Conservation (phyloP, 306 rosid species). For the Vicia villosa region DNA sequence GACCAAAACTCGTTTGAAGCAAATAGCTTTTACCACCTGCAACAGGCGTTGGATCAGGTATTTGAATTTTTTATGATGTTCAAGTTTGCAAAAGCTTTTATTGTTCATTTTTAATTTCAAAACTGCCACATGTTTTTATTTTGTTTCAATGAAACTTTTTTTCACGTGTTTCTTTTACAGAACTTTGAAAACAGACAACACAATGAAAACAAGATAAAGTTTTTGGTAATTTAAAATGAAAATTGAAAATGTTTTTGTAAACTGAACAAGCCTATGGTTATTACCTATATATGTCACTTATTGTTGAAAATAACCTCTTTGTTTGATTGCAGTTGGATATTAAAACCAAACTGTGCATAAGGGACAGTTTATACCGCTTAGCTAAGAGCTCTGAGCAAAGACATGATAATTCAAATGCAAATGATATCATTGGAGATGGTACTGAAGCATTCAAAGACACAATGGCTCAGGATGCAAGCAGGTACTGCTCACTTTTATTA, state of each 20-base stretch:
- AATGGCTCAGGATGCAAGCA: slow-evolving; percentile 52
- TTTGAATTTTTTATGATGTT: slow-evolving; percentile 20
- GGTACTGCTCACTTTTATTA: slow-evolving; percentile 44
- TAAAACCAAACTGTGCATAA: slow-evolving; percentile 76
- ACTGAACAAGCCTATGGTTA: not conserved
- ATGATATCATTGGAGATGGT: slow-evolving; percentile 50
- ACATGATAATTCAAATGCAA: slow-evolving; percentile 47
- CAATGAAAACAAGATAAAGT: not conserved
- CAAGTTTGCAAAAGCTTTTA: not conserved
- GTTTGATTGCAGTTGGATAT: slow-evolving; percentile 66
- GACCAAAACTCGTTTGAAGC: slow-evolving; percentile 60
- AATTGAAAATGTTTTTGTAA: not conserved
- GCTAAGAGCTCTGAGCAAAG: slow-evolving; percentile 91
- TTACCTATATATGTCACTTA: slow-evolving; percentile 2
- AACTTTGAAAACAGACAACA: not conserved
- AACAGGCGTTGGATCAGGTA: slow-evolving; percentile 76
- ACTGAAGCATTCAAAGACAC: slow-evolving; percentile 46
- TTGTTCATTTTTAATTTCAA: not conserved
- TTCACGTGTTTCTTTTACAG: not conserved
- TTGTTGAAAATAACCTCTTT: slow-evolving; percentile 24
- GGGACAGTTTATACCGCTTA: slow-evolving; percentile 89
- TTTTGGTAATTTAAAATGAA: slow-evolving; percentile 3
- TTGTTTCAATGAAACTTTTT: not conserved
- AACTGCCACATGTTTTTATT: not conserved
- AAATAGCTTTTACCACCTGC: slow-evolving; percentile 71